Evolutionary conservation across 106 monocot species (phyloP).

Genomic region (Agapanthus africanus): DNA sequence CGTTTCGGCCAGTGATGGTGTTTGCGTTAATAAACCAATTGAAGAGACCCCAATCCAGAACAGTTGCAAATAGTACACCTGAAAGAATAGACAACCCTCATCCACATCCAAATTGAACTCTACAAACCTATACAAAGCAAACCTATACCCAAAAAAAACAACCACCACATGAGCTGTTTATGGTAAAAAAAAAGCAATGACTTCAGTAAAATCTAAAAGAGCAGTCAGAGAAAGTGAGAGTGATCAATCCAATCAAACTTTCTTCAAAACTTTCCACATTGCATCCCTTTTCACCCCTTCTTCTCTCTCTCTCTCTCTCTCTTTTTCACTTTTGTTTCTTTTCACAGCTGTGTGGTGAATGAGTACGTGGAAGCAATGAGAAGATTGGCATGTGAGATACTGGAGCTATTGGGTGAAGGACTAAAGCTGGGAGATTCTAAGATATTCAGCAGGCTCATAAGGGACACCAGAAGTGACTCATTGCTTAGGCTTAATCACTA

Average conservation of each 20-base stretch:
- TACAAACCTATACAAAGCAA: conserved; percentile 22
- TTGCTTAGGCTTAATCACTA: conserved; percentile 86
- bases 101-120: neutral
- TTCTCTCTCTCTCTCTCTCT: too few species aligned
- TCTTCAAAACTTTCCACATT: neutral
- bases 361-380: conserved; percentile 58
- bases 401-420: conserved; percentile 70
- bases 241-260: conserved; percentile 3
- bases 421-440: conserved; percentile 36
- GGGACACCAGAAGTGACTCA: conserved; percentile 60
- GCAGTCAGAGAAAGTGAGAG: neutral
- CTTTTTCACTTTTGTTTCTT: neutral
- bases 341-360: conserved; percentile 44
- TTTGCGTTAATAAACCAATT: too few species aligned
- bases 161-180: conserved; percentile 3
- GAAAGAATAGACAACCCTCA: neutral
- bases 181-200: conserved; percentile 1
- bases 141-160: neutral
- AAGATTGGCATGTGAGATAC: conserved; percentile 44
- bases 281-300: neutral
- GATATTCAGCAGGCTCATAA: conserved; percentile 34
- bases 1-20: too few species aligned
- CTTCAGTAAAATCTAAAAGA: neutral
- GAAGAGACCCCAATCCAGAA: too few species aligned
- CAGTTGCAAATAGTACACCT: conserved; percentile 13